Base-by-base conservation (phyloP, 352 stramenopile species). In the Globisporangium nodosum region DNA sequence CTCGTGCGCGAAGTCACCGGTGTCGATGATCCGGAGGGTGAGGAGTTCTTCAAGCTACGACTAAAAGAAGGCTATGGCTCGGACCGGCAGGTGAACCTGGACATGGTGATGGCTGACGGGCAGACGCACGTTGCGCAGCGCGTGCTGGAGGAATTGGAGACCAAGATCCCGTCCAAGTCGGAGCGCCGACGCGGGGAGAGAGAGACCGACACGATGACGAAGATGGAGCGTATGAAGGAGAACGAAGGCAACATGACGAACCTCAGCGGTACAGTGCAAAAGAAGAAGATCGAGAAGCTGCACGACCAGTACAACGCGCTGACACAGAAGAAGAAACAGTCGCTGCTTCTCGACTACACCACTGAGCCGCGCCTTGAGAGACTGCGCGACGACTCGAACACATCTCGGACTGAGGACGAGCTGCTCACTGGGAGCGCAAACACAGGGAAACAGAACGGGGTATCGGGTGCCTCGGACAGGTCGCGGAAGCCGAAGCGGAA, bases 1-100 rank as follows among this genome's bases (percentile, higher is more conserved):
- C 85, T 98, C 31, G 76, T 98, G 37, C 81, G 80, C 47, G 85
- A 97, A 58, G 86, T 98, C 21, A 87, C 94, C 7, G 96, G 94
- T 1, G 76, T 98, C 37, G 80, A 91, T 40, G 96, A 99, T 70
- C 66, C 69, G 0, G 87, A 97, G 43, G 94, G 94, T 20, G 84
- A 85, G 54, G 68, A 86, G 13, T 98, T 97, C 59, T 98, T 98
- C 61, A 85, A 87, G 53, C 56, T 88, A 30, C 83, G 85, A 13
- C 69, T 95, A 21, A 86, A 87, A 50, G 83, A 95, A 76, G 85
- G 85, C 0, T 91, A 93, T 49, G 83, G 85, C 2, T 92, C 83
- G 2, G 81, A 91, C 49, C 75, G 83, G 1, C 73, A 78, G 39
- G 60, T 82, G 6, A 75, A 64, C 49, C 52, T 73, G 16, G 71